A percentile compares a stretch with the other conserved stretches of the same genome.
phyloP scores from a whole-genome alignment of 768 basidiomycete genomes.

The Lentinus tigrinus region DNA sequence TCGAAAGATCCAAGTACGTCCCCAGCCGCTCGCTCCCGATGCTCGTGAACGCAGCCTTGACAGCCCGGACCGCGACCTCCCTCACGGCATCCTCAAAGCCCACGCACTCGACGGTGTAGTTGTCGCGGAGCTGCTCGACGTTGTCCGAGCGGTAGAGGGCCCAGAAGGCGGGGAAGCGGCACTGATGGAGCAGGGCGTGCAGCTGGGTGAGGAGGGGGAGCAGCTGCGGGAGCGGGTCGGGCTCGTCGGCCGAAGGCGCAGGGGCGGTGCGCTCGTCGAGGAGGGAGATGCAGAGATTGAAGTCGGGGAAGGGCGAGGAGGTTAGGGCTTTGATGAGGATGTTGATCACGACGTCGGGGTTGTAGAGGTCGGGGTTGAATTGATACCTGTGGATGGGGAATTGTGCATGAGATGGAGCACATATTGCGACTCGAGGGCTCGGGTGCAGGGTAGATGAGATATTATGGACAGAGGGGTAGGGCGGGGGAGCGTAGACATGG shows the following conservation, averaged over 20 bases:
- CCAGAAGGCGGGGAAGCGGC: conserved; percentile 91
- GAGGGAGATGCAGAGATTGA: conserved; percentile 92
- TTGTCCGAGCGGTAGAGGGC: conserved; percentile 65
- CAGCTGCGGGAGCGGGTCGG: conserved; percentile 73
- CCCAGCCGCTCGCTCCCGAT: conserved; percentile 68
- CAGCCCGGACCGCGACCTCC: conserved; percentile 73
- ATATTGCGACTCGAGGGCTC: background rate
- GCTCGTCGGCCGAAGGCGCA: conserved; percentile 66
- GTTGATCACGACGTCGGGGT: conserved; percentile 90
- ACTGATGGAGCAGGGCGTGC: conserved; percentile 72
- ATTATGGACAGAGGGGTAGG: too few relatives aligned
- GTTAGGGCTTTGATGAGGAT: conserved; percentile 91
- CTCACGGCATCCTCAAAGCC: conserved; percentile 86
- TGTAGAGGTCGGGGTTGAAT: conserved; percentile 92
- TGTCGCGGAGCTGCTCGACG: conserved; percentile 72
- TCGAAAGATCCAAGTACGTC: conserved; percentile 67
- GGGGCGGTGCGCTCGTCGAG: conserved; percentile 67
- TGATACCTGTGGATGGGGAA: conserved; percentile 65
- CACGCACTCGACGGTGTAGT: conserved; percentile 80
- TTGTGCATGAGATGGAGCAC: conserved; percentile 1
- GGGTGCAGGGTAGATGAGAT: background rate
- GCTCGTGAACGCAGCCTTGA: conserved; percentile 74
- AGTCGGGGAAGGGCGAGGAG: conserved; percentile 85
- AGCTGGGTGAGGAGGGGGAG: conserved; percentile 69
- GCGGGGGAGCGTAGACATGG: background rate